Base-by-base conservation (phyloP, 2,329 filamentous ascomycete genomes). In the Calonectria honghensis region DNA sequence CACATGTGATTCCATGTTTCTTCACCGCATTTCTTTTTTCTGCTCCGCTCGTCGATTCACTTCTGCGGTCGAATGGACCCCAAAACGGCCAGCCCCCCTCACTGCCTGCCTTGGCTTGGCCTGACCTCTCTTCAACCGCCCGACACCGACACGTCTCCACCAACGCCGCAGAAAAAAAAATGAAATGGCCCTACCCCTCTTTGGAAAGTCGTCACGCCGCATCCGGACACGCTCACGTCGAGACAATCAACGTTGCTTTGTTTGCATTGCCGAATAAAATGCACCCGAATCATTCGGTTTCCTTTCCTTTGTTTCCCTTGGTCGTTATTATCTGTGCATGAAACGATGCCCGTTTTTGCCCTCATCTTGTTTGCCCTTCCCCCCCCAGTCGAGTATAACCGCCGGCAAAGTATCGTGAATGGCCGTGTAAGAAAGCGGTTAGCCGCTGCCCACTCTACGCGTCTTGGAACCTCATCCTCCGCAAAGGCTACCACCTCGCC, bases 81-180 rank as follows among this genome's bases (percentile, higher is more conserved):
- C 57, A 29, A 41, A 65, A 24, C 61, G 41, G 61, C 61, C 39
- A 65, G 61, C 61, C 61, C 39, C 39, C 27, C 41, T 35, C 39
- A 32, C 39, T 63, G 18, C 41, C 35, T 35, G 24, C 24, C 24
- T 24, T 24, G 24, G 24, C 24, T 59, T 35, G 32, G 32, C 52
- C 31, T 54, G 51, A 16, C 51, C 52, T 35, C 13, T 35, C 18
- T 65, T 35, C 39, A 50, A 65, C 61, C 39, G 39, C 41, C 54
- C 50, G 50, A 71, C 68, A 71, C 68, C 50, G 50, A 71, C 68
- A 71, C 68, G 68, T 71, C 68, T 65, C 68, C 68, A 71, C 68
- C 31, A 31, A 14, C 41, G 67, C 67, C 39, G 51, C 35, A 68
- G 37, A 39, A 48, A 59, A 59, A 69, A 68, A 68, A 69, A 68